Evolutionary conservation across 192 early-diverging fungal species (phyloP).

Genomic region (Podila clonocystis): DNA sequence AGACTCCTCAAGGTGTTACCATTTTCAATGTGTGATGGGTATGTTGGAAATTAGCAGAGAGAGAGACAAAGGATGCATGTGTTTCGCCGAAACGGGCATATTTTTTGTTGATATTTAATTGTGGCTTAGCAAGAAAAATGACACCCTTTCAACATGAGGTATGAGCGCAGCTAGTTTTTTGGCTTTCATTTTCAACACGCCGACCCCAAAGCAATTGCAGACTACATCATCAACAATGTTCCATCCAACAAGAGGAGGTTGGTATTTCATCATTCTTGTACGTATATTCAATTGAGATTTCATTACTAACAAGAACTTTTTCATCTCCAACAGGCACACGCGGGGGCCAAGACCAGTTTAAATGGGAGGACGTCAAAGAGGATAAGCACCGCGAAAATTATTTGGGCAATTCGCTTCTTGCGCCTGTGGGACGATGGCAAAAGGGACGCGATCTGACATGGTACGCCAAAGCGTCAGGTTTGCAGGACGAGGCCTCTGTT

Average conservation of each 20-base stretch:
- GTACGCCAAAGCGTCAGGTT: conserved; percentile 72
- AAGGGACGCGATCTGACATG: conserved; percentile 72
- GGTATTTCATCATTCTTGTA: background rate
- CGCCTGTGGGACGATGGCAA: conserved; percentile 82
- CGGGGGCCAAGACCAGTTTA: conserved; percentile 61
- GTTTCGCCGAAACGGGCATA: no score
- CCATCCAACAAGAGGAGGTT: conserved; percentile 52
- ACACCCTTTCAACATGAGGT: background rate
- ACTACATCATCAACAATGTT: conserved; percentile 16
- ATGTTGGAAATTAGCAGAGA: no score
- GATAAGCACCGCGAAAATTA: conserved; percentile 87
- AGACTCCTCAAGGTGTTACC: background rate
- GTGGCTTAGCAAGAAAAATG: background rate
- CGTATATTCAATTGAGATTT: background rate
- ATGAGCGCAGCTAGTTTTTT: background rate
- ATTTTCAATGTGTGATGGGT: no score
- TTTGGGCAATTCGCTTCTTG: conserved; percentile 82
- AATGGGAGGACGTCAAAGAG: conserved; percentile 69
- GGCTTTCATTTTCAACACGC: background rate
- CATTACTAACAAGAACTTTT: background rate
- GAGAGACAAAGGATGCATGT: no score
- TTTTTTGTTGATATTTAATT: background rate
- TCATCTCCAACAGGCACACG: conserved; percentile 39
- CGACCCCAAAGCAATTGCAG: no score
- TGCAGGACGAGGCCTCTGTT: background rate